Evolutionary conservation across 129 eudicot genomes (phyloP), one percentile per base, ranked within the genome.

Genomic region (Escallonia herrerae): DNA sequence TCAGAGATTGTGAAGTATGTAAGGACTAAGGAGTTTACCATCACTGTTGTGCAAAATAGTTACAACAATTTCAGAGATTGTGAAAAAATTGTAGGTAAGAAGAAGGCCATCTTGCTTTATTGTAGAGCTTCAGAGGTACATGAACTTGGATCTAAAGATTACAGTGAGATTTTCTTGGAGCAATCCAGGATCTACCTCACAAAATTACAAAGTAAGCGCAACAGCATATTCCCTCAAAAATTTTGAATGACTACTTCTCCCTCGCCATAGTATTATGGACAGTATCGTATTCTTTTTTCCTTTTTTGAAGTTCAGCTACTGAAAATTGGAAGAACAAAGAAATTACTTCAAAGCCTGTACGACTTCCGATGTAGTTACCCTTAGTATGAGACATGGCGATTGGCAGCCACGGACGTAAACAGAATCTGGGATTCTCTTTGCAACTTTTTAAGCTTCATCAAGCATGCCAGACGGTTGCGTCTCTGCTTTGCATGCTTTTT

Each of bases 201-300:
- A 22, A 22, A 22, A 22, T 22, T 22, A 22, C 33, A 22, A 22
- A 22, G 33, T 22, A 22, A 22, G 33, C 33, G 33, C 33, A 22
- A 22, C 33, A 22, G 33, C 33, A 22, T 22, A 22, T 22, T 0
- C 52, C 61, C 73, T 15, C 13, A 62, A 60, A 39, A 61, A 54
- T 54, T 60, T 62, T 46, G 53, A 53, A 67, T 55, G 15, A 62
- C 57, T 47, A 43, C 74, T 14, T 61, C 50, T 75, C 64, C 72
- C 65, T 62, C 67, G n/a, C 67, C 66, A 76, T 42, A 61, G 43
- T 57, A 56, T 63, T 67, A 79, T 73, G 53, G 67, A 73, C 80
- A 83, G 46, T 63, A 44, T 68, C 64, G 46, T 63, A 5, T 67
- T 61, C 33, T 22, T 22, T 1, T 22, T 22, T 22, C n/a, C n/a